Conservation (phyloP, 805 yeast species). For the Hanseniaspora clermontiae region DNA sequence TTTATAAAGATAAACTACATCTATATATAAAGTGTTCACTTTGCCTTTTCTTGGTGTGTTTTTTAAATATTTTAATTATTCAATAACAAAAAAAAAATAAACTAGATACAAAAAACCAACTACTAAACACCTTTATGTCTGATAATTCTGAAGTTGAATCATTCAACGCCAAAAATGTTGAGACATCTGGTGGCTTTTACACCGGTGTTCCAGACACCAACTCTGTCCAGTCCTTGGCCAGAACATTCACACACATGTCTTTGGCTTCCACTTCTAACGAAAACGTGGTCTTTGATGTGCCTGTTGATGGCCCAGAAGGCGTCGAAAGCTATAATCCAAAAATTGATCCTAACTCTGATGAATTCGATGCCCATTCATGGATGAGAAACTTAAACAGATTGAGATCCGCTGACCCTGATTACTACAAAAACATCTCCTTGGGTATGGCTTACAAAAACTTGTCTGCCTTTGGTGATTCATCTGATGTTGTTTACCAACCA, state of each 20-base stretch:
- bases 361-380: constrained; percentile 53
- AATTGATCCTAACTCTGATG: constrained; percentile 48
- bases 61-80: no score
- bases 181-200: background rate
- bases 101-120: background rate
- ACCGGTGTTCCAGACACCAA: constrained; percentile 6
- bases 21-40: no score
- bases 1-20: no score
- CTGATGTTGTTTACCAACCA: constrained; percentile 55
- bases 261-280: background rate
- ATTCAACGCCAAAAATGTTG: background rate
- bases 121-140: background rate
- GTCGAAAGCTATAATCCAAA: constrained; percentile 27
- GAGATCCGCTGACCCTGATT: constrained; percentile 43
- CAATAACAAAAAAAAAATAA: no score
- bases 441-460: constrained; percentile 49
- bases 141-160: constrained; percentile 11
- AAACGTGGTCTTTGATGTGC: background rate
- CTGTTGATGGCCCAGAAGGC: constrained; percentile 8
- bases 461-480: constrained; percentile 51
- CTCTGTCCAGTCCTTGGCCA: constrained; percentile 7
- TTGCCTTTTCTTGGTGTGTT: no score
- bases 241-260: constrained; percentile 9
- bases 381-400: constrained; percentile 50
- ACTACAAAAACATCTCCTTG: constrained; percentile 47